Base-by-base conservation (phyloP, 2,329 filamentous ascomycete genomes). In the Talaromyces atroroseus region DNA sequence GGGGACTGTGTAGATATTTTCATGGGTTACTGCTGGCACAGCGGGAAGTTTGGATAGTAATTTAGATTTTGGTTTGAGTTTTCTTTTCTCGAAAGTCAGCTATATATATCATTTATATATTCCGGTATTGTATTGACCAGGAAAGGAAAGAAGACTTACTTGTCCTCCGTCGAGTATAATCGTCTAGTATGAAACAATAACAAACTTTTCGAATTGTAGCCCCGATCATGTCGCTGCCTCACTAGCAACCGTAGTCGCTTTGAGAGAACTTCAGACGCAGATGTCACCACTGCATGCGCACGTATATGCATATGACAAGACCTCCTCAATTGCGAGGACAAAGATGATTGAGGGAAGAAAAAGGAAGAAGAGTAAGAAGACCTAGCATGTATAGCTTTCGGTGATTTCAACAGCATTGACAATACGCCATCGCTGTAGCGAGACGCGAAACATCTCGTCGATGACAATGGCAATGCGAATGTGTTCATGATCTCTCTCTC, bases 1-100 rank as follows among this genome's bases (percentile, higher is more conserved):
- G 42, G 94, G 94, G n/a, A 99, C 69, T 36, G 90, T 99, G 77
- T 95, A 96, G 68, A 99, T 96, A 68, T 99, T 91, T 74, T 99
- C 94, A 69, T 87, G 89, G 2, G 63, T 61, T 20, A 42, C 54
- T 26, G 38, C 54, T 16, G 54, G 40, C 40, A 62, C 56, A 18
- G 59, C 63, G 1, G 67, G 63, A 18, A 68, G 61, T 44, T 68
- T 63, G 58, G 71, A 68, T 49, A 72, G 62, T 55, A 74, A 63
- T 20, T 66, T 60, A 18, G 67, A 58, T 23, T 69, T 71, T 32
- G 50, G 29, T 1, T 36, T 34, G 24, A 10, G 8, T 46, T 45
- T 45, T 34, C 46, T 49, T 21, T 32, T 36, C 14, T 32, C 12
- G 2, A 23, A 11, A 5, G 47, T 55, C 34, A 49, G 36, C 18